Evolutionary conservation across 2,329 filamentous ascomycete species (phyloP).

Genomic region (Aspergillus sp.): DNA sequence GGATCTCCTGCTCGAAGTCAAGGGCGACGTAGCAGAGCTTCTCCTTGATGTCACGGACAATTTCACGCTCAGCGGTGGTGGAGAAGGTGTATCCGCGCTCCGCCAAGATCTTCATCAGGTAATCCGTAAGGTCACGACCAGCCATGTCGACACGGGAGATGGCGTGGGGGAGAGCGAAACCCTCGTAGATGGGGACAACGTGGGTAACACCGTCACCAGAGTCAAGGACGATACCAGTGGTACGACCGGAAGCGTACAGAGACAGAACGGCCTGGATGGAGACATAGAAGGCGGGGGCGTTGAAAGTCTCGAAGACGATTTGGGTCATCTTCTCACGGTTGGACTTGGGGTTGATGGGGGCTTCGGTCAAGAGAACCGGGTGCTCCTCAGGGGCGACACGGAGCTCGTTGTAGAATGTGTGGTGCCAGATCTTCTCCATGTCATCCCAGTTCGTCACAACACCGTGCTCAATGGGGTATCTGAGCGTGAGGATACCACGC

Average conservation of each 20-base stretch:
- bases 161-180: constrained; percentile 99
- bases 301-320: constrained; percentile 99
- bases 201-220: constrained; percentile 99
- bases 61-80: constrained; percentile 99
- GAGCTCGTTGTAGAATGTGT: constrained; percentile 99
- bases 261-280: constrained; percentile 99
- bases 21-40: constrained; percentile 99
- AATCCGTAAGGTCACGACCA: constrained; percentile 99
- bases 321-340: constrained; percentile 99
- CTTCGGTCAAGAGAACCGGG: constrained; percentile 98
- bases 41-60: constrained; percentile 99
- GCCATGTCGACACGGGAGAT: constrained; percentile 99
- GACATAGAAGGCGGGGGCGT: constrained; percentile 99
- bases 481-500: constrained; percentile 99
- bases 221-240: constrained; percentile 99
- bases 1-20: constrained; percentile 99
- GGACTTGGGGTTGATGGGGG: constrained; percentile 99
- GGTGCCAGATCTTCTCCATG: constrained; percentile 99
- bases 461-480: constrained; percentile 99
- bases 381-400: constrained; percentile 99
- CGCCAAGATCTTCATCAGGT: constrained; percentile 99
- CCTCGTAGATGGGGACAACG: constrained; percentile 99
- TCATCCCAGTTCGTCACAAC: constrained; percentile 99
- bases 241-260: constrained; percentile 99
- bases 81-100: constrained; percentile 99